phyloP scores from a whole-genome alignment of 306 rosid genomes.

The Castanospermum australe region DNA sequence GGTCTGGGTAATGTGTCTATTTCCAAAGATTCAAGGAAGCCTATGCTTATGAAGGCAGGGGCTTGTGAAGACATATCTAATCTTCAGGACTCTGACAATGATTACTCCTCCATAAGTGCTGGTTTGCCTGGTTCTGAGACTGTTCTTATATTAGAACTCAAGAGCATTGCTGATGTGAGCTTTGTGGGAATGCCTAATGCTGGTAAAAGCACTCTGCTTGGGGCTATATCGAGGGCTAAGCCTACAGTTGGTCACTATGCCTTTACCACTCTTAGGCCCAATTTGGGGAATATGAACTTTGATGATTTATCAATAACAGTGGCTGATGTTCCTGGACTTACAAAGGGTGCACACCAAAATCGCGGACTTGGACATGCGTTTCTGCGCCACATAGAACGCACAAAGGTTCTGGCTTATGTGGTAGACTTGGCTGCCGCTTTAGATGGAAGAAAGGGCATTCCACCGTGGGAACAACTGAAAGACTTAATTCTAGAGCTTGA shows the following conservation, averaged over 20 bases:
- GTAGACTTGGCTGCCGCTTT: conserved; percentile 84
- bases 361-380: conserved; percentile 92
- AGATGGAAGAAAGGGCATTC: conserved; percentile 74
- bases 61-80: conserved; percentile 16
- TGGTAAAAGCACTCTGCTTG: conserved; percentile 92
- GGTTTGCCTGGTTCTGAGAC: conserved; percentile 75
- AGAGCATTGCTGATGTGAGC: conserved; percentile 93
- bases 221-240: conserved; percentile 85
- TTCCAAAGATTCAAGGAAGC: conserved; percentile 49
- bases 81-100: conserved; percentile 35
- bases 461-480: conserved; percentile 86
- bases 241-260: conserved; percentile 86
- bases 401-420: conserved; percentile 80
- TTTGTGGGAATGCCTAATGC: conserved; percentile 98
- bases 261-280: conserved; percentile 91
- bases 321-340: conserved; percentile 94
- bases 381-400: conserved; percentile 92
- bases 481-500: conserved; percentile 85
- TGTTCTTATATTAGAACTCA: conserved; percentile 75
- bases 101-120: conserved; percentile 37
- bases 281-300: conserved; percentile 79
- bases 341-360: conserved; percentile 87
- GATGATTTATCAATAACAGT: conserved; percentile 86
- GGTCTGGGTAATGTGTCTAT: conserved; percentile 62
- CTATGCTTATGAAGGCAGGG: conserved; percentile 19